These are phyloP conservation scores for Moesziomyces sp. DNA, from an alignment of 1,284 basidiomycete species.

Conservation along the genomic window DNA sequence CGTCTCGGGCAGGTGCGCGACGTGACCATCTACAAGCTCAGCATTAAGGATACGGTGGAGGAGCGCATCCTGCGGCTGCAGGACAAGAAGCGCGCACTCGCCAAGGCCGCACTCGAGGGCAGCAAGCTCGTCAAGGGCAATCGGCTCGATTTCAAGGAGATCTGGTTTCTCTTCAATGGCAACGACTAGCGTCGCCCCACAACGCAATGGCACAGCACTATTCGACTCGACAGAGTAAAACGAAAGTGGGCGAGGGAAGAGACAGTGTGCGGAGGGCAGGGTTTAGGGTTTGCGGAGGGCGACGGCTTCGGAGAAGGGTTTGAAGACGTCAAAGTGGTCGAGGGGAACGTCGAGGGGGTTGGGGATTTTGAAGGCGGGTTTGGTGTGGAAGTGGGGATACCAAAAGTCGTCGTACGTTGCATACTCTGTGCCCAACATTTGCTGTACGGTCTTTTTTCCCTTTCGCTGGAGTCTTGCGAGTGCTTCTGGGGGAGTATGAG, in stretches of 20 bases:
- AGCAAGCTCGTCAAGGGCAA: slow-evolving; percentile 82
- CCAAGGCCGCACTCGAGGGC: slow-evolving; percentile 85
- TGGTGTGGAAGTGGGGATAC: neutral
- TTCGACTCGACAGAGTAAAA: too few species aligned
- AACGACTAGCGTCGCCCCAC: slow-evolving; percentile 7
- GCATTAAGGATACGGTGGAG: slow-evolving; percentile 87
- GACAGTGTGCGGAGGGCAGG: too few species aligned
- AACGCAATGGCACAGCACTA: neutral
- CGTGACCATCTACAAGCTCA: slow-evolving; percentile 93
- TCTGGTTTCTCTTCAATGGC: slow-evolving; percentile 50
- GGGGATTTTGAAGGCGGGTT: slow-evolving; percentile 5
- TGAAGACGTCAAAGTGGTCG: slow-evolving; percentile 12
- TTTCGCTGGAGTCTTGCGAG: neutral
- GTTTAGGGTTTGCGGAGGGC: neutral
- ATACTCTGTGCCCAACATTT: neutral
- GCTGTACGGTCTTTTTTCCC: neutral
- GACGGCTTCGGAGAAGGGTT: slow-evolving; percentile 14
- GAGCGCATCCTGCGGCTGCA: slow-evolving; percentile 81
- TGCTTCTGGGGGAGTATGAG: neutral
- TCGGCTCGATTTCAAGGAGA: slow-evolving; percentile 35
- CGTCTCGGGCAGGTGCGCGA: slow-evolving; percentile 85
- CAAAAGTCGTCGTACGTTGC: slow-evolving; percentile 12
- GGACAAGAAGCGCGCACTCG: slow-evolving; percentile 82
- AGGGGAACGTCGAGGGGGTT: slow-evolving; percentile 15
- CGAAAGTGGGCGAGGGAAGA: neutral